Percentiles rank a stretch among this genome's conserved stretches.
Conservation (phyloP, 306 rosid genomes). For the Luffa acutangula region DNA sequence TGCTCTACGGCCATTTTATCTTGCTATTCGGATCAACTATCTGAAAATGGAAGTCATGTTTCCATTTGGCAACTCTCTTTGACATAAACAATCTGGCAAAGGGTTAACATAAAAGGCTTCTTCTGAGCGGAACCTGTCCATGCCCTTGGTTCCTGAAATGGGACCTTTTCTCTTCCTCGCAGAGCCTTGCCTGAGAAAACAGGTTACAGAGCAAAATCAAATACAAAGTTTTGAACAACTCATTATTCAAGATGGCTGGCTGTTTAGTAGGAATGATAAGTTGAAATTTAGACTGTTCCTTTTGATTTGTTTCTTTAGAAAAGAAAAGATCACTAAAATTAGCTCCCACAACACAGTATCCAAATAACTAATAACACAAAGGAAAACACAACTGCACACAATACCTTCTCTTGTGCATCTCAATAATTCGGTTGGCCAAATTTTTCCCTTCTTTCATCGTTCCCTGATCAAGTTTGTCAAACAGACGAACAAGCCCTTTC, state of each 20-base stretch:
- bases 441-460: slow-evolving; percentile 45
- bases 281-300: background rate
- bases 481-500: slow-evolving; percentile 71
- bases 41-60: slow-evolving; percentile 10
- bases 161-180: slow-evolving; percentile 93
- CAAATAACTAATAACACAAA: background rate
- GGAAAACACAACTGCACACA: background rate
- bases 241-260: background rate
- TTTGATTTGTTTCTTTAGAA: background rate
- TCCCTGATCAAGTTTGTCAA: slow-evolving; percentile 64
- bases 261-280: background rate
- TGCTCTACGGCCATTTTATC: background rate
- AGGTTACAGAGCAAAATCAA: background rate
- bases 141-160: slow-evolving; percentile 77
- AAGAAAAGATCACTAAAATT: background rate
- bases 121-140: slow-evolving; percentile 92
- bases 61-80: slow-evolving; percentile 24
- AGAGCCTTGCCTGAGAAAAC: slow-evolving; percentile 60
- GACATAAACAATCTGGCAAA: slow-evolving; percentile 85
- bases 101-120: slow-evolving; percentile 90
- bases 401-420: slow-evolving; percentile 64
- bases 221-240: background rate
- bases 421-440: slow-evolving; percentile 49
- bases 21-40: background rate
- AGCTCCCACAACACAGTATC: background rate